Evolutionary conservation across 306 rosid genomes (phyloP), one percentile per base, ranked within the genome.

Genomic region (Lablab purpureus): DNA sequence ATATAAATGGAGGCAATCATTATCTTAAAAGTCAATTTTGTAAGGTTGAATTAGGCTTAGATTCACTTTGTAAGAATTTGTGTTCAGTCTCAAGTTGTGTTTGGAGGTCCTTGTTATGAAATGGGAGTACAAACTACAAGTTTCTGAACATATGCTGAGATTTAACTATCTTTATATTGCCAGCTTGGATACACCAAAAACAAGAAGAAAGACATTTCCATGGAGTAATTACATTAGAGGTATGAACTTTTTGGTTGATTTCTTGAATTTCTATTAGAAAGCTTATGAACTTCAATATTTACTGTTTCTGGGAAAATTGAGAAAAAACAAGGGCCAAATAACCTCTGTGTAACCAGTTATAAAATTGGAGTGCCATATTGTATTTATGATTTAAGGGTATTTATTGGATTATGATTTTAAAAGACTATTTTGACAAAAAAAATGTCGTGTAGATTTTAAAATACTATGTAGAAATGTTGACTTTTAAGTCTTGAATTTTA

Each of bases 151-250:
- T 51, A 34, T 36, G 13, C 19, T 78, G 69, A 72, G 69, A 72
- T 69, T 76, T 82, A 19, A 52, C 67, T 30, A 27, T 55, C 56
- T 40, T 68, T 73, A 9, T 55, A 47, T 81, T 83, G 69, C 74
- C 83, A 88, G 91, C 91, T 88, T 81, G 91, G 91, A 51, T 88
- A 88, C 81, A 88, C 91, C 70, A 88, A 85, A 88, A 88, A 67
- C 89, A 88, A 81, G 91, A 85, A 69, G 91, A 88, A 82, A 85
- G 86, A 71, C 83, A 78, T 82, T 88, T 88, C 45, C 87, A 89
- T 32, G 91, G 91, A 77, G 83, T 78, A 72, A 83, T 88, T 80
- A 71, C 91, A 43, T 66, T 88, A 60, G 91, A 88, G 91, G 91
- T 88, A 88, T 78, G 81, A 17, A 66, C 50, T 32, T 70, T 15